These are phyloP conservation scores for Claviceps lovelessii DNA, from an alignment of 2,329 filamentous ascomycete genomes.

Conservation along the genomic window DNA sequence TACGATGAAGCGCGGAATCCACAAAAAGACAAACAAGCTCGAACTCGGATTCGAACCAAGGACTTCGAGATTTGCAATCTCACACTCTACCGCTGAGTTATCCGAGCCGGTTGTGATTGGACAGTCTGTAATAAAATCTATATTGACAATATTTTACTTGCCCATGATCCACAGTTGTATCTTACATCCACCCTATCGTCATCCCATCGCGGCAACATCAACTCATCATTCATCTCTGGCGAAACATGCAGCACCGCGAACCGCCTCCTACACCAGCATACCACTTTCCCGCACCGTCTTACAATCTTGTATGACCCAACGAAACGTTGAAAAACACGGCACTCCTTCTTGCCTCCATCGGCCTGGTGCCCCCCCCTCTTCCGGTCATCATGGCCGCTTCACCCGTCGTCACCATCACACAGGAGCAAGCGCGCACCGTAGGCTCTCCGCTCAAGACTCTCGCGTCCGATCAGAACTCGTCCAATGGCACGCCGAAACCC, in stretches of 20 bases:
- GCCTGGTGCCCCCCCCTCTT: not conserved
- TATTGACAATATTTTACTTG: too few relatives aligned
- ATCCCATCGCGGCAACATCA: not conserved
- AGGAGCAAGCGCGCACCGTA: conserved; percentile 18
- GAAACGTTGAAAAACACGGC: not conserved
- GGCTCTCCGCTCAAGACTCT: conserved; percentile 31
- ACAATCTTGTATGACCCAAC: not conserved
- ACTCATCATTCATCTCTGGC: not conserved
- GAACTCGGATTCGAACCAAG: conserved; percentile 2
- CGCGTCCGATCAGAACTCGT: conserved; percentile 24
- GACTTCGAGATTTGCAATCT: conserved; percentile 2
- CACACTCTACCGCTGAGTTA: conserved; percentile 4
- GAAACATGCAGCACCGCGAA: not conserved
- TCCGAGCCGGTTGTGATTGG: not conserved
- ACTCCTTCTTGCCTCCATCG: not conserved
- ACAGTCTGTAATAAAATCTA: too few relatives aligned
- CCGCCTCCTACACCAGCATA: not conserved
- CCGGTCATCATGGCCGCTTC: conserved; percentile 29
- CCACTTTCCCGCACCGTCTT: not conserved
- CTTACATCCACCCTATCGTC: too few relatives aligned
- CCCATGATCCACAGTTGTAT: too few relatives aligned
- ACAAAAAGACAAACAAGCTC: not conserved
- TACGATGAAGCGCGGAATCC: too few relatives aligned
- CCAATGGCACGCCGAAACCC: conserved; percentile 29
- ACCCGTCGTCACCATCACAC: conserved; percentile 25